Evolutionary conservation across 1,139 yeast genomes (phyloP).

Genomic region (Geotrichum aggregatum): DNA sequence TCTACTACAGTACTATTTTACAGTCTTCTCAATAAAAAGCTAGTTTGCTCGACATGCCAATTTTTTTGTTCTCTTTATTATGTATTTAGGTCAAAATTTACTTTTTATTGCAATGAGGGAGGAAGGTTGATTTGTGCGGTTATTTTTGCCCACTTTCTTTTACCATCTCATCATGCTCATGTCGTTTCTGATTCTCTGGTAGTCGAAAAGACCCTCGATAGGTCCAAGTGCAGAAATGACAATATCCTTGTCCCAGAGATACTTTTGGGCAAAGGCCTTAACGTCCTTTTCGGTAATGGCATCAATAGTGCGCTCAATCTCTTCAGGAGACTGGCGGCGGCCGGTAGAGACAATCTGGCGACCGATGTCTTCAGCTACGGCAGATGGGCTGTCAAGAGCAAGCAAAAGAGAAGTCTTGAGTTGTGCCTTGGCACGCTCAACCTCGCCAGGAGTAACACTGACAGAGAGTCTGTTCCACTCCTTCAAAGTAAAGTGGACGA

Average conservation of each 20-base stretch:
- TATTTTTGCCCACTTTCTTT: neutral
- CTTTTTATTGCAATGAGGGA: neutral
- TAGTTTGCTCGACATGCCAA: constrained; percentile 4
- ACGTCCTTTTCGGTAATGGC: constrained; percentile 75
- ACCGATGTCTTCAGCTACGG: constrained; percentile 96
- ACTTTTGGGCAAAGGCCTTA: constrained; percentile 81
- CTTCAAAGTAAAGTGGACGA: constrained; percentile 66
- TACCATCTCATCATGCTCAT: constrained; percentile 33
- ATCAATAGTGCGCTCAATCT: constrained; percentile 81
- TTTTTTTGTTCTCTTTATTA: constrained; percentile 6
- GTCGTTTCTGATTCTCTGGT: constrained; percentile 48
- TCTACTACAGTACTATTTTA: too few species aligned
- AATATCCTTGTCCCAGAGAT: constrained; percentile 71
- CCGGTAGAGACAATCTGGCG: constrained; percentile 96
- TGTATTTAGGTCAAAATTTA: neutral
- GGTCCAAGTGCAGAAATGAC: constrained; percentile 91
- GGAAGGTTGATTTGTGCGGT: neutral
- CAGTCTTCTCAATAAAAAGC: too few species aligned
- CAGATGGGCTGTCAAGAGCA: constrained; percentile 89
- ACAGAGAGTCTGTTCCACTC: constrained; percentile 86
- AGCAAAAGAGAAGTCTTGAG: constrained; percentile 84
- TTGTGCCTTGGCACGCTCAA: constrained; percentile 90
- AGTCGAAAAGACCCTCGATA: constrained; percentile 58
- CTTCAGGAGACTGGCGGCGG: constrained; percentile 82
- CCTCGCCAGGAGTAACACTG: constrained; percentile 82